Base-by-base conservation (phyloP, 495 filamentous ascomycete species). In the Xylaria telfairii region DNA sequence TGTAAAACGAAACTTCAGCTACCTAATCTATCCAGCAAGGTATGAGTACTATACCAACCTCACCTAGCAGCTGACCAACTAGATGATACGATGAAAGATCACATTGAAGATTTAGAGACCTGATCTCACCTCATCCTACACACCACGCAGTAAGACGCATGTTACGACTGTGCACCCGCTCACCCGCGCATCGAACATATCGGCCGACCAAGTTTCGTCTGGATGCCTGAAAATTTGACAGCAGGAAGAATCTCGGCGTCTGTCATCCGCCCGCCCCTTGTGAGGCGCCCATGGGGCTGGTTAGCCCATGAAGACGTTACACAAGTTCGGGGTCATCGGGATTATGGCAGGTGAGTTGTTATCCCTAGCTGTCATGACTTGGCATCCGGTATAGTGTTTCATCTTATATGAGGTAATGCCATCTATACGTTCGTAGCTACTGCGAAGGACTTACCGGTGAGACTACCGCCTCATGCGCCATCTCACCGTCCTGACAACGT, bases 81-180 rank as follows among this genome's bases (percentile, higher is more conserved):
- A 47, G 21, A 39, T 66, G 21, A 26, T 21, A 53, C n/a, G 64
- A 66, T 26, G 7, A 66, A 39, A 6, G 12, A 41, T 24, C 15
- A 37, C 19, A 13, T 19, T 37, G 30, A 51, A 37, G 19, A 1
- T 21, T 26, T 53, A 13, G 15, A 17, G n/a, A 66, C 15, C 64
- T 66, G 32, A 54, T 41, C 64, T 66, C 30, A 66, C 47, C 64
- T 66, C 64, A 54, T 53, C 46, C 9, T 21, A 66, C 9, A 41
- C 64, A 54, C 21, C 21, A 54, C 47, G 32, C 34, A 26, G 17
- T 21, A 30, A 53, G 62, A 32, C 44, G 15, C 8, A 28, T 46
- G 6, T 42, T 19, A 6, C 41, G 47, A 47, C 19, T 42, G 41
- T 41, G 46, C 61, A 47, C 41, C 61, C 24, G 61, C 61, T 17